phyloP scores from a whole-genome alignment of 208 protist genomes.

The Leishmania aethiopica region DNA sequence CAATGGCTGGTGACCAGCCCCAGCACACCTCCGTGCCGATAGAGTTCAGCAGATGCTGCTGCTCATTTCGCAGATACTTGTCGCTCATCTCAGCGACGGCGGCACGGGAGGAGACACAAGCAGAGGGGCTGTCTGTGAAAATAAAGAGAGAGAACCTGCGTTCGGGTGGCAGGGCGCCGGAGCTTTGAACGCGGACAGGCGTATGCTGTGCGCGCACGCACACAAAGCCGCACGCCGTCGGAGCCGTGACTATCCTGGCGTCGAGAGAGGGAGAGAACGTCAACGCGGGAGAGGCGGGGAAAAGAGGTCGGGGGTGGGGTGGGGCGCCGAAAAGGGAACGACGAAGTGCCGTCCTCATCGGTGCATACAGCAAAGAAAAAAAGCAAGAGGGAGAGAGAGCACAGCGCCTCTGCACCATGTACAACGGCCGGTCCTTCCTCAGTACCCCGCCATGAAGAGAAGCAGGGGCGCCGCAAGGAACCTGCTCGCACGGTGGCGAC shows the following conservation, averaged over 20 bases:
- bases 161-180: neutral
- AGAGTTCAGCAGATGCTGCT: constrained; percentile 81
- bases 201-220: neutral
- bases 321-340: neutral
- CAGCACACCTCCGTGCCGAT: constrained; percentile 86
- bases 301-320: neutral
- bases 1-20: constrained; percentile 90
- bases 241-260: neutral
- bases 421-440: neutral
- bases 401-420: neutral
- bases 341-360: too few species aligned
- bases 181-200: neutral
- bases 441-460: neutral
- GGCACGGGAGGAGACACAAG: neutral
- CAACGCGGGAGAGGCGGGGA: too few species aligned
- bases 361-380: neutral
- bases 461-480: neutral
- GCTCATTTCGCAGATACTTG: constrained; percentile 84
- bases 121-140: neutral
- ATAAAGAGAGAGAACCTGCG: neutral
- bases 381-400: neutral
- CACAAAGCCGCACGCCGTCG: neutral
- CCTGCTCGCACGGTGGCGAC: neutral
- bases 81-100: constrained; percentile 62
- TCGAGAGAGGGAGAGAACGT: neutral